phyloP scores from a whole-genome alignment of 441 rosid genomes.

The Manihot esculenta region DNA sequence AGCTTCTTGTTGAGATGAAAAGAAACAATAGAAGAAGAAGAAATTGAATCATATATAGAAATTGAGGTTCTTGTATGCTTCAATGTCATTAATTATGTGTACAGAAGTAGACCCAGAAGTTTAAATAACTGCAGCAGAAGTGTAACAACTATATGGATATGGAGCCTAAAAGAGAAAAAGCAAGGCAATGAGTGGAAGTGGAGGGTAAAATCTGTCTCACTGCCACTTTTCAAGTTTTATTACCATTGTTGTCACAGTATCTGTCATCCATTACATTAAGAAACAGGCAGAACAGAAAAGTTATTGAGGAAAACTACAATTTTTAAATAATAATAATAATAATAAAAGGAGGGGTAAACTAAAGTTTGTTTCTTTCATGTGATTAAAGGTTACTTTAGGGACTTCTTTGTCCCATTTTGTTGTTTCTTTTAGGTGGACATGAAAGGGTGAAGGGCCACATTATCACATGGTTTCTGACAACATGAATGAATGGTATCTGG shows the following conservation, averaged over 20 bases:
- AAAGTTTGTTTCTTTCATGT: constrained; percentile 42
- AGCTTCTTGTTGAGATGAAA: constrained; percentile 19
- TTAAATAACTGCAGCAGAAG: constrained; percentile 18
- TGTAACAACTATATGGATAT: constrained; percentile 25
- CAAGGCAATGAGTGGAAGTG: neutral
- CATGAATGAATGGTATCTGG: constrained; percentile 39
- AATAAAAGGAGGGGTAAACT: neutral
- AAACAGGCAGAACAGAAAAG: constrained; percentile 5
- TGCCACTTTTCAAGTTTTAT: neutral
- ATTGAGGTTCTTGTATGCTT: neutral
- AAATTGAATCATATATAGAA: constrained; percentile 6
- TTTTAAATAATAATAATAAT: no score
- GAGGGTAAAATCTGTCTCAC: constrained; percentile 27
- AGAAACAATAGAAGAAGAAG: neutral
- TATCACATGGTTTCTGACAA: constrained; percentile 63
- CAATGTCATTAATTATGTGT: constrained; percentile 17
- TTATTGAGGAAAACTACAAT: neutral
- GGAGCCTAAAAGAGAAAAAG: constrained; percentile 13
- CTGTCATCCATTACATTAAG: constrained; percentile 28
- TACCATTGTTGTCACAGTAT: constrained; percentile 8
- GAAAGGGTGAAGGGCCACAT: constrained; percentile 58
- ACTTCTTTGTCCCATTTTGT: constrained; percentile 55
- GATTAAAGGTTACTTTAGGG: constrained; percentile 49
- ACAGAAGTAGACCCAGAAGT: constrained; percentile 15
- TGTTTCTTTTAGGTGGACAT: constrained; percentile 55